Conservation (phyloP, 805 yeast species). For the Candida taoyuanica region DNA sequence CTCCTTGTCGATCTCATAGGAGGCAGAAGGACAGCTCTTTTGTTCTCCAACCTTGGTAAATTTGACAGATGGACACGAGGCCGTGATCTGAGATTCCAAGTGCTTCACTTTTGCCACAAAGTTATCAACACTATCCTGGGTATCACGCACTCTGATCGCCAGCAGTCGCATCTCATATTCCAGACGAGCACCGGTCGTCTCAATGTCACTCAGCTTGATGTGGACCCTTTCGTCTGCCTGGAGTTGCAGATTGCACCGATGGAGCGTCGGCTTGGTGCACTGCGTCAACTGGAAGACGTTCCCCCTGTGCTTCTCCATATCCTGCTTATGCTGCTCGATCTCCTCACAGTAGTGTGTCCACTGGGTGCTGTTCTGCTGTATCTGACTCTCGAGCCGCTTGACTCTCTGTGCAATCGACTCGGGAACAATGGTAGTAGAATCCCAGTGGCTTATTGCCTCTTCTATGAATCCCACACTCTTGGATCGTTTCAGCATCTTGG, state of each 20-base stretch:
- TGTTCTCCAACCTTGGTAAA: not conserved
- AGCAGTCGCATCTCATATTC: constrained; percentile 62
- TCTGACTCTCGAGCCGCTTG: constrained; percentile 6
- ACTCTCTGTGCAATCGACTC: constrained; percentile 12
- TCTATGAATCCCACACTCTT: constrained; percentile 35
- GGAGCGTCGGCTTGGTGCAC: constrained; percentile 16
- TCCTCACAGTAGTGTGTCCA: constrained; percentile 1
- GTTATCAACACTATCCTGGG: constrained; percentile 52
- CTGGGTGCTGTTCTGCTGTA: not conserved
- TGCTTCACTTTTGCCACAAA: constrained; percentile 36
- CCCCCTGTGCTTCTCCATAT: constrained; percentile 1
- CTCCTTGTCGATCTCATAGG: constrained; percentile 7
- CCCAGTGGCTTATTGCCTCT: constrained; percentile 12
- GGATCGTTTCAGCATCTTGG: constrained; percentile 26
- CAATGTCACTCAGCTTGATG: constrained; percentile 43
- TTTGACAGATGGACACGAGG: constrained; percentile 3
- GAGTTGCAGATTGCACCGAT: constrained; percentile 19
- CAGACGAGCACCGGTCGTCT: constrained; percentile 52
- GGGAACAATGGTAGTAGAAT: constrained; percentile 10
- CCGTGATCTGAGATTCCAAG: constrained; percentile 27
- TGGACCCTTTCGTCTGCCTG: constrained; percentile 30
- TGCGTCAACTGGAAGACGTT: constrained; percentile 12
- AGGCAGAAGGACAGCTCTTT: not conserved
- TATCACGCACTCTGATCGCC: constrained; percentile 58
- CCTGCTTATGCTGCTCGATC: constrained; percentile 2